Base-by-base conservation (phyloP, 2,329 filamentous ascomycete species). In the Metarhizium anisopliae region DNA sequence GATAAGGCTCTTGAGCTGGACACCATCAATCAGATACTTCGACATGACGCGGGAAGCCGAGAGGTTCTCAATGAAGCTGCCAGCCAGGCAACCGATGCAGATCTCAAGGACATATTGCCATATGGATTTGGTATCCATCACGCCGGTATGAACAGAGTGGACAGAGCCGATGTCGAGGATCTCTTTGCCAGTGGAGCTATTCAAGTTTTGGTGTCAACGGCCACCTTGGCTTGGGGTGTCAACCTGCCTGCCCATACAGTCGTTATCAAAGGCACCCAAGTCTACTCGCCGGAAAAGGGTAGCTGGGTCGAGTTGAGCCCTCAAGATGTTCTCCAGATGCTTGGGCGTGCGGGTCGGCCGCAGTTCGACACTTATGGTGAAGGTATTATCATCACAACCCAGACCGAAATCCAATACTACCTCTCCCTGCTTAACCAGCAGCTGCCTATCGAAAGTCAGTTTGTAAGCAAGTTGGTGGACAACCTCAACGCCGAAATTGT, bases 101-200 rank as follows among this genome's bases (percentile, higher is more conserved):
- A 96, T 55, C 78, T 99, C 53, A 97, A 97, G 70, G 94, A 97
- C 67, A 77, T 99, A 11, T 76, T 99, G 67, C 94, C 94, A 0
- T 97, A 97, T 64, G 94, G 95, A 6, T 95, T 99, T 63, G 94
- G 94, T 67, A 99, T 99, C 58, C 94, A 99, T 74, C 94, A 99
- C 72, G 94, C 94, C 67, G 94, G 94, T 72, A 95, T 99, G 89
- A 95, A 85, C 69, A 84, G 94, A 69, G 85, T 87, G n/a, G 95
- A 99, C 76, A 87, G 95, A 73, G 92, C 89, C 32, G 90, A 93
- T 52, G 94, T 99, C 13, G 93, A 97, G 68, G 93, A 96, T 67
- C 82, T 99, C 25, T 99, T 99, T 66, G 84, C 89, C 49, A 88
- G 92, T 67, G 93, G 93, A 59, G 85, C 89, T 36, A 90, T 99